These are phyloP conservation scores for Grosmannia penicillata DNA, from an alignment of 2,329 filamentous ascomycete species.

Conservation along the genomic window DNA sequence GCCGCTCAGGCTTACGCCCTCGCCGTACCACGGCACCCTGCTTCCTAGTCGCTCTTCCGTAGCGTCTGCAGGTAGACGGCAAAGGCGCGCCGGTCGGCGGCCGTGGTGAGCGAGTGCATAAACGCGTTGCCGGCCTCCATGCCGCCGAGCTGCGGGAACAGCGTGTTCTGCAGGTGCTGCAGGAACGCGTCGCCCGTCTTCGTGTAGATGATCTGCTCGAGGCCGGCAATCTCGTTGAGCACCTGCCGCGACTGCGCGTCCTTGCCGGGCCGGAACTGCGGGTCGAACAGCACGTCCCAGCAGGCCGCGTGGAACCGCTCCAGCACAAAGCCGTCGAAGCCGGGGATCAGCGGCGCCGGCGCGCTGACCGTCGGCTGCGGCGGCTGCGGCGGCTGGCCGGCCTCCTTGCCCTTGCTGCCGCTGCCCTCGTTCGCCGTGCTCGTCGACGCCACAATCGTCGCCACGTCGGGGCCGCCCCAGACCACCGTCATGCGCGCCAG, in stretches of 20 bases:
- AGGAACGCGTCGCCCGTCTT: conserved; percentile 81
- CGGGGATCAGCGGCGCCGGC: conserved; percentile 51
- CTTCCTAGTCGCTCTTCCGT: conserved; percentile 23
- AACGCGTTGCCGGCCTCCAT: conserved; percentile 45
- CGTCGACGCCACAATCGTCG: conserved; percentile 37
- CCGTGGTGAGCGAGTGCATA: conserved; percentile 41
- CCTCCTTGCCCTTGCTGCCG: conserved; percentile 8
- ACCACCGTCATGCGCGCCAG: conserved; percentile 69
- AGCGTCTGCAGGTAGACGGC: conserved; percentile 48
- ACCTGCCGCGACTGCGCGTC: conserved; percentile 86
- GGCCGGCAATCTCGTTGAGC: conserved; percentile 67
- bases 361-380: conserved; percentile 16
- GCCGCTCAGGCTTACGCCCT: too few relatives aligned
- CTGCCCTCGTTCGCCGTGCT: conserved; percentile 25
- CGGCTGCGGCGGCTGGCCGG: not conserved
- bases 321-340: conserved; percentile 86
- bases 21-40: too few relatives aligned
- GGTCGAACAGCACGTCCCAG: conserved; percentile 74
- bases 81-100: conserved; percentile 45
- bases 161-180: conserved; percentile 45
- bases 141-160: conserved; percentile 48
- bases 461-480: conserved; percentile 79
- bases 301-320: conserved; percentile 75
- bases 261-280: conserved; percentile 59
- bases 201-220: conserved; percentile 80